These are phyloP conservation scores for Aspergillus baeticus DNA, from an alignment of 495 filamentous ascomycete species.

Conservation along the genomic window DNA sequence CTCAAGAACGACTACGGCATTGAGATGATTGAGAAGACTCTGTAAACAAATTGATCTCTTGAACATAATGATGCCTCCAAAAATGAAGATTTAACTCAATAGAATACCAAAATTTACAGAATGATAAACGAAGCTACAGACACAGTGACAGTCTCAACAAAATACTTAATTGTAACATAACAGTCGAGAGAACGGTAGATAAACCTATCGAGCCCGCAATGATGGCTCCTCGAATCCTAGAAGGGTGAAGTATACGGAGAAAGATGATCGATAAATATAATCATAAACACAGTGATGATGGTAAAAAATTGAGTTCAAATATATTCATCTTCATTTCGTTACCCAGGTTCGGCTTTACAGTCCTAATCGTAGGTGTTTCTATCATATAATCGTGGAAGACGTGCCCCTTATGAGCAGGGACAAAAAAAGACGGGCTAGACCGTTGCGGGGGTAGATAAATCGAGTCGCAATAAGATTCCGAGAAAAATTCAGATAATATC, in stretches of 20 bases:
- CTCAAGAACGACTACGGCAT: slow-evolving; percentile 65
- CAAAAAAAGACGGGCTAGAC: neutral
- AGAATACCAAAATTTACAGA: neutral
- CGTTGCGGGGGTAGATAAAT: neutral
- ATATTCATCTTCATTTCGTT: slow-evolving; percentile 1
- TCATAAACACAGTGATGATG: neutral
- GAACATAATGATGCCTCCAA: slow-evolving; percentile 7
- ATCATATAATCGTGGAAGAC: slow-evolving; percentile 25
- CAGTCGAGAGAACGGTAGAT: too few species aligned
- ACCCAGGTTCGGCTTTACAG: slow-evolving; percentile 15
- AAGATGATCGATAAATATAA: too few species aligned
- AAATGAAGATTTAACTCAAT: slow-evolving; percentile 5
- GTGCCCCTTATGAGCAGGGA: slow-evolving; percentile 7
- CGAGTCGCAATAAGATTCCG: neutral
- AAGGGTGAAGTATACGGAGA: too few species aligned
- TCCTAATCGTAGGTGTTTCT: slow-evolving; percentile 23
- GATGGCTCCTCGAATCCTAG: too few species aligned
- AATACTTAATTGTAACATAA: too few species aligned
- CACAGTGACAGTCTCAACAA: too few species aligned
- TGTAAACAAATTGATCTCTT: slow-evolving; percentile 22
- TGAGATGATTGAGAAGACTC: slow-evolving; percentile 43
- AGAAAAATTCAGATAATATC: neutral
- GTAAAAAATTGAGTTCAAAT: neutral
- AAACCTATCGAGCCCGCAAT: too few species aligned
- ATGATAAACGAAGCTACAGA: slow-evolving; percentile 3